Conservation (phyloP, 106 monocot species). For the Dendrobium chrysotoxum region DNA sequence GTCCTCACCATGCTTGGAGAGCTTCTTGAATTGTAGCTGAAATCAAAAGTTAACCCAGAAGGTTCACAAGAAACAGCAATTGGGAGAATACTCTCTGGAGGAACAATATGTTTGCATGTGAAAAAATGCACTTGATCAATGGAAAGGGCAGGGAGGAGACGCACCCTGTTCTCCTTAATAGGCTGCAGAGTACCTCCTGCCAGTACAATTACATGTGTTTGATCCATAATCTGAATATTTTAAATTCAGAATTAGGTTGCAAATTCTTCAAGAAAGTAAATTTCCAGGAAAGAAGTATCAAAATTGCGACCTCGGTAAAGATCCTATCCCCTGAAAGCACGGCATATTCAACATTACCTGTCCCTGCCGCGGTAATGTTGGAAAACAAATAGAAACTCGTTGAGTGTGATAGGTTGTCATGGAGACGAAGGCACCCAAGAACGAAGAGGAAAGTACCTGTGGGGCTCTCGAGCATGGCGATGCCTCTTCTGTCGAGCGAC, state of each 20-base stretch:
- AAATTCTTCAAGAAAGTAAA: neutral
- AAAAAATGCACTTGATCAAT: conserved; percentile 55
- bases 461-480: conserved; percentile 96
- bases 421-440: neutral
- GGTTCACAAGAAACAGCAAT: too few species aligned
- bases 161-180: conserved; percentile 81
- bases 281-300: neutral
- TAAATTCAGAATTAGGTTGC: neutral
- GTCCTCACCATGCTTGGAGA: too few species aligned
- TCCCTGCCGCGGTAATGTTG: conserved; percentile 32
- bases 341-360: conserved; percentile 82
- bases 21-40: too few species aligned
- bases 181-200: conserved; percentile 92
- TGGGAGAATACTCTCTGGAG: too few species aligned
- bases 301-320: conserved; percentile 65
- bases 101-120: conserved; percentile 90
- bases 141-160: conserved; percentile 71
- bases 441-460: conserved; percentile 38
- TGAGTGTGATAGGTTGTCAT: neutral
- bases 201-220: conserved; percentile 68
- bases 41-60: too few species aligned
- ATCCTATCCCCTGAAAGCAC: conserved; percentile 90
- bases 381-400: neutral
- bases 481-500: conserved; percentile 61
- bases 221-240: conserved; percentile 51